These are phyloP conservation scores for Parasarocladium wereldwijsianum DNA, from an alignment of 2,329 filamentous ascomycete genomes.

Conservation along the genomic window DNA sequence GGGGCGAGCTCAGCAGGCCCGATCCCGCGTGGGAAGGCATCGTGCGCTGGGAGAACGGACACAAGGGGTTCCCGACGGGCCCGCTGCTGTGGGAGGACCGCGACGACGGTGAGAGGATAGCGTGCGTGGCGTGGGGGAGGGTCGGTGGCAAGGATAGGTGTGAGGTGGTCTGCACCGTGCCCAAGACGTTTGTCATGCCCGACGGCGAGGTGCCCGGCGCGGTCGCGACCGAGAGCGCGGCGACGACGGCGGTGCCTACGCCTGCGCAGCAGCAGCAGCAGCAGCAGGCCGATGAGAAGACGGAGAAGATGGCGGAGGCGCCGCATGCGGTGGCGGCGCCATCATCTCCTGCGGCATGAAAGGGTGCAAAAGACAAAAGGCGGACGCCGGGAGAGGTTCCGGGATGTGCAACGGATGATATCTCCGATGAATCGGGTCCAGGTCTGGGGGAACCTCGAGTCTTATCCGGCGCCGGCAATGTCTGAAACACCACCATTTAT, in stretches of 20 bases:
- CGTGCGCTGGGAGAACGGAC: constrained; percentile 35
- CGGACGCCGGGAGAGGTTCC: no score
- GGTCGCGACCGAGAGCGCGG: constrained; percentile 4
- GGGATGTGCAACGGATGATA: no score
- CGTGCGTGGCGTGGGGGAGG: constrained; percentile 38
- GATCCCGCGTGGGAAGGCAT: constrained; percentile 44
- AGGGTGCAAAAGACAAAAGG: no score
- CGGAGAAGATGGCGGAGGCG: no score
- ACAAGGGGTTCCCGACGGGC: constrained; percentile 38
- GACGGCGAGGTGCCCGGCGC: constrained; percentile 5
- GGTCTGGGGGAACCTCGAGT: no score
- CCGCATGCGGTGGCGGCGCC: no score
- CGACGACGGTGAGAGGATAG: constrained; percentile 28
- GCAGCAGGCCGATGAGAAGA: constrained; percentile 1
- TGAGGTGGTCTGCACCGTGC: constrained; percentile 36
- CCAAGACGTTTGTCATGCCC: constrained; percentile 21
- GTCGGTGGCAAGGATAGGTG: constrained; percentile 26
- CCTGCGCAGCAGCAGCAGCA: constrained; percentile 1
- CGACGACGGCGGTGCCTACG: constrained; percentile 1
- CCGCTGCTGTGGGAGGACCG: constrained; percentile 42
- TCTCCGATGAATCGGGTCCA: no score
- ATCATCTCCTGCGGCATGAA: no score
- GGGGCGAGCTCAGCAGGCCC: constrained; percentile 59
- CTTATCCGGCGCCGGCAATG: no score
- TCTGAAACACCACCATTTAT: no score